Evolutionary conservation across 2,329 filamentous ascomycete genomes (phyloP).

Genomic region (Colletotrichum orbiculare): DNA sequence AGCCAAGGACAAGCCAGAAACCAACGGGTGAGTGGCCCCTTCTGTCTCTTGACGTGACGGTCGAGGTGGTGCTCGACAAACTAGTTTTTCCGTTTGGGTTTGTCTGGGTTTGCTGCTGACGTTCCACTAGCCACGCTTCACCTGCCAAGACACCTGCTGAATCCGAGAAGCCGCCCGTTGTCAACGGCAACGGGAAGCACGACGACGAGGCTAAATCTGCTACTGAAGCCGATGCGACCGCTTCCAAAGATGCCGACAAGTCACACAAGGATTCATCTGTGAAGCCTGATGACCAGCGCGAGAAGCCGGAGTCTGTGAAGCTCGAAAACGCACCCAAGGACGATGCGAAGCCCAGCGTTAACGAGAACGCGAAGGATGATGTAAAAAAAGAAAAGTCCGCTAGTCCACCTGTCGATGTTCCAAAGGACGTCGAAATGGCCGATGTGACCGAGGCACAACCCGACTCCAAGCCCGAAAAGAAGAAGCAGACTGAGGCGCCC

Average conservation of each 20-base stretch:
- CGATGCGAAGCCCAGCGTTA: slow-evolving; percentile 7
- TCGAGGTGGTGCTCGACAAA: no score
- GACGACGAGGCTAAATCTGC: slow-evolving; percentile 37
- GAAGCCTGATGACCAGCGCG: slow-evolving; percentile 12
- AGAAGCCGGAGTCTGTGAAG: slow-evolving; percentile 14
- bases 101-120: slow-evolving; percentile 4
- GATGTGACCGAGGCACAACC: slow-evolving; percentile 36
- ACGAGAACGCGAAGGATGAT: slow-evolving; percentile 4
- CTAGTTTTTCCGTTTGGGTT: no score
- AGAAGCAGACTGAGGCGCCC: slow-evolving; percentile 15
- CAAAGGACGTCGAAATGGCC: slow-evolving; percentile 43
- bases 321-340: slow-evolving; percentile 11
- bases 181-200: slow-evolving; percentile 42
- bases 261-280: slow-evolving; percentile 10
- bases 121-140: slow-evolving; percentile 41
- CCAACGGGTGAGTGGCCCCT: slow-evolving; percentile 51
- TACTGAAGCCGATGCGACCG: slow-evolving; percentile 14
- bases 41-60: background rate
- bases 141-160: slow-evolving; percentile 38
- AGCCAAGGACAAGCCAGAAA: slow-evolving; percentile 44
- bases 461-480: slow-evolving; percentile 1
- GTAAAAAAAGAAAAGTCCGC: slow-evolving; percentile 16
- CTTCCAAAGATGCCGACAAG: slow-evolving; percentile 17
- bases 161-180: slow-evolving; percentile 38
- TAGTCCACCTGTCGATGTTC: background rate